A percentile compares a stretch with the other conserved stretches of the same genome.
These are phyloP conservation scores for Teratosphaeriaceae sp. DNA, from an alignment of 2,329 filamentous ascomycete species.

Conservation along the genomic window DNA sequence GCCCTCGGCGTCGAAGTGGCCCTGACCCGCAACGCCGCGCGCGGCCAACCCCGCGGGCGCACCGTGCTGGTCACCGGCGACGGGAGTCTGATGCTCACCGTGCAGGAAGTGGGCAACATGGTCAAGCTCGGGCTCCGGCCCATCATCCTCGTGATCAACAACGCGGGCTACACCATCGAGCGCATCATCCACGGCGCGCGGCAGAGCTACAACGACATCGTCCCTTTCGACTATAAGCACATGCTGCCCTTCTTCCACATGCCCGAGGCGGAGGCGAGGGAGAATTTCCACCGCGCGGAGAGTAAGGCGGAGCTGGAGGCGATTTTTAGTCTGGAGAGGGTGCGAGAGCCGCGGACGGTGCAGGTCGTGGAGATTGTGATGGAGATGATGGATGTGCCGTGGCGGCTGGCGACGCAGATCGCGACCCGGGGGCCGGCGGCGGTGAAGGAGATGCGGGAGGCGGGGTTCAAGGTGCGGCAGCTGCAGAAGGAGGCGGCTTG, in stretches of 20 bases:
- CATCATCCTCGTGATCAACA: slow-evolving; percentile 40
- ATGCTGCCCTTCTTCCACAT: slow-evolving; percentile 35
- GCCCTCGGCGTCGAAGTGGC: slow-evolving; percentile 42
- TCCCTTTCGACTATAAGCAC: slow-evolving; percentile 33
- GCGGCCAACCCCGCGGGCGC: slow-evolving; percentile 39
- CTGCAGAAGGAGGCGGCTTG: slow-evolving; percentile 11
- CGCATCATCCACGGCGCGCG: slow-evolving; percentile 42
- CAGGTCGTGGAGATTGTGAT: slow-evolving; percentile 39
- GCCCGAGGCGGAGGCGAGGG: slow-evolving; percentile 22
- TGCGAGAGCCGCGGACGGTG: slow-evolving; percentile 27
- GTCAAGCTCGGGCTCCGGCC: slow-evolving; percentile 36
- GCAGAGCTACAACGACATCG: slow-evolving; percentile 48
- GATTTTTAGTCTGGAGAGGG: slow-evolving; percentile 26
- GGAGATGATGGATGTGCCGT: slow-evolving; percentile 33
- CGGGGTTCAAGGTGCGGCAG: slow-evolving; percentile 30
- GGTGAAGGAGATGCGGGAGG: slow-evolving; percentile 31
- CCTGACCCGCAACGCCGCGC: slow-evolving; percentile 39
- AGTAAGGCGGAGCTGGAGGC: slow-evolving; percentile 33
- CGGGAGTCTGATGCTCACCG: slow-evolving; percentile 58
- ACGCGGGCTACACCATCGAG: slow-evolving; percentile 43
- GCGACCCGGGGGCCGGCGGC: slow-evolving; percentile 30
- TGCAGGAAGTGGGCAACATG: slow-evolving; percentile 59
- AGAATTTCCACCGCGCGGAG: slow-evolving; percentile 30
- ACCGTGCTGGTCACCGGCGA: slow-evolving; percentile 61
- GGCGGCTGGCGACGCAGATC: slow-evolving; percentile 30